Base-by-base conservation (phyloP, 805 yeast genomes). In the Huiozyma naganishii region DNA sequence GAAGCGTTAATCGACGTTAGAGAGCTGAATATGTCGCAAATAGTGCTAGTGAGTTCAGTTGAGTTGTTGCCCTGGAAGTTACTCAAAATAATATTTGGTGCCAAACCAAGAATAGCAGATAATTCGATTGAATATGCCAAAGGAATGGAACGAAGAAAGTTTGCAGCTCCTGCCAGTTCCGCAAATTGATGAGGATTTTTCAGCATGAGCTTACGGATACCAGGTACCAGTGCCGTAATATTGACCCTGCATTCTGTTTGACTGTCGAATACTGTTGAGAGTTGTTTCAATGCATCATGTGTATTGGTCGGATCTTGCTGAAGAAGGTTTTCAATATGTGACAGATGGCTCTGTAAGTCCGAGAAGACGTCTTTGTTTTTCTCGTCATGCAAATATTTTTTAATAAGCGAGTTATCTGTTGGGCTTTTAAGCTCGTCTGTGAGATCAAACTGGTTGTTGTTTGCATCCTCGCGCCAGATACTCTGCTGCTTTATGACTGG, bases 71-170 rank as follows among this genome's bases (percentile, higher is more conserved):
- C 41, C 2, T 49, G 47, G 32, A 51, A 49, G 23, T 45, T 51
- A 1, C 41, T 32, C 1, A 52, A 17, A 5, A 65, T 29, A 7
- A 52, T 45, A 3, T 42, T 47, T 4, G 53, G 17, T 9, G 51
- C 55, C 6, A 55, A 33, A 27, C 46, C 45, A 41, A 60, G 62
- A 1, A 66, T 55, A 0, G 70, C 60, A 28, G 58, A 55, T 6
- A 60, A 47, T 45, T 66, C 66, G 32, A 68, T 44, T 1, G 59
- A 43, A 27, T 55, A 46, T 2, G 46, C 43, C 5, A 58, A 32
- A 2, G 66, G 65, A 8, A 65, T 33, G 7, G 57, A 40, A 9
- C 50, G 52, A 36, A 53, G 57, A 48, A 67, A 67, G 3, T 32
- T 32, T 5, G 58, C 45, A 4, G 54, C 41, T 0, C 51, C 32